A percentile compares a stretch with the other conserved stretches of the same genome.
Conservation (phyloP, 2,329 filamentous ascomycete genomes). For the Claviceps sorghi region DNA sequence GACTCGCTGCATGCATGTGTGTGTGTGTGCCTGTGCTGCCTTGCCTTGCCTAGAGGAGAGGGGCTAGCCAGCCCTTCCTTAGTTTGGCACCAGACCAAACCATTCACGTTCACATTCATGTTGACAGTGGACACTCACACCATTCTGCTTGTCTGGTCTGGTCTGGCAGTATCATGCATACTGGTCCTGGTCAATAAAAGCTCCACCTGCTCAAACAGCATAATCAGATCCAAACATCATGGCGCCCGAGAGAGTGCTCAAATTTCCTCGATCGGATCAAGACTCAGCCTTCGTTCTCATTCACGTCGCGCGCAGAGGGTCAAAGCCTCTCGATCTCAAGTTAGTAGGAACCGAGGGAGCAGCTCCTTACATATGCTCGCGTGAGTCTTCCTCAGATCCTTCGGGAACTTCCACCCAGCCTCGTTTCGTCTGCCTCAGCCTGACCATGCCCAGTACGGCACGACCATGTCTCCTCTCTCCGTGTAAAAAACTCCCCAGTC, state of each 20-base stretch:
- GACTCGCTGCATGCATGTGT: not conserved
- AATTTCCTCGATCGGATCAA: constrained; percentile 41
- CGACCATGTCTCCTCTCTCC: constrained; percentile 36
- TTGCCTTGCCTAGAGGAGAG: no score
- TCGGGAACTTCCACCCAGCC: not conserved
- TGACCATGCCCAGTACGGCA: constrained; percentile 35
- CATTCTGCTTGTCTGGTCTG: not conserved
- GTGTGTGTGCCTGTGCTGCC: no score
- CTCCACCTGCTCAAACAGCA: not conserved
- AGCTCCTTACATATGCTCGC: constrained; percentile 39
- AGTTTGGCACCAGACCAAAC: no score
- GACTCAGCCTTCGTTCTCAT: constrained; percentile 43
- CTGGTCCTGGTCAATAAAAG: not conserved
- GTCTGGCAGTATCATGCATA: not conserved
- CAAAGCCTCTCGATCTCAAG: constrained; percentile 46
- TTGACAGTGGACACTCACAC: not conserved
- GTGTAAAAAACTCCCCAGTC: constrained; percentile 37
- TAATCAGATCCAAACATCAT: constrained; percentile 7
- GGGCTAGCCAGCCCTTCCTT: no score
- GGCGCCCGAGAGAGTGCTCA: constrained; percentile 30
- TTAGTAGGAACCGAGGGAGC: constrained; percentile 55
- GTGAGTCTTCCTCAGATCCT: constrained; percentile 27
- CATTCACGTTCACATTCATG: not conserved
- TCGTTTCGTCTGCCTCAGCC: not conserved
- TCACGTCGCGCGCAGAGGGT: constrained; percentile 36